A percentile compares a stretch with the other conserved stretches of the same genome.
Evolutionary conservation across 2,329 filamentous ascomycete genomes (phyloP).

Genomic region (Amphichorda felina): DNA sequence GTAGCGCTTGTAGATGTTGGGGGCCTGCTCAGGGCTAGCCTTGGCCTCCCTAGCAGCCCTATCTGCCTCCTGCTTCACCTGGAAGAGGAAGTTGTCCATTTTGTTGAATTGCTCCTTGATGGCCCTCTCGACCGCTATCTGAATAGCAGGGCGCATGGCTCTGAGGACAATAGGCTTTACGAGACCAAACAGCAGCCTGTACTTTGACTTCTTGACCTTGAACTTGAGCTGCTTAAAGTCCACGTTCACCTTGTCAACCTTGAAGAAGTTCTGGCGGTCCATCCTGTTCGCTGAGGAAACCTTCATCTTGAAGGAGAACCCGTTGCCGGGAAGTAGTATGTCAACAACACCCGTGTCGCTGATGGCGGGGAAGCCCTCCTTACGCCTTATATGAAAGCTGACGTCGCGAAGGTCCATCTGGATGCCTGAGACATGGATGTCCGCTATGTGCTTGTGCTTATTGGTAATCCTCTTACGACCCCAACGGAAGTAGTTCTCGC

Average conservation of each 20-base stretch:
- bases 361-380: conserved; percentile 82
- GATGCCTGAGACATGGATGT: conserved; percentile 77
- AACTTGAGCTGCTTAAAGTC: conserved; percentile 73
- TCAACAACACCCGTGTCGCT: conserved; percentile 83
- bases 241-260: conserved; percentile 80
- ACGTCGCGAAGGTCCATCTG: conserved; percentile 90
- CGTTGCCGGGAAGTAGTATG: conserved; percentile 74
- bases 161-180: conserved; percentile 83
- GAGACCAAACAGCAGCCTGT: conserved; percentile 79
- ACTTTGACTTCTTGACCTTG: conserved; percentile 87
- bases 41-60: conserved; percentile 48
- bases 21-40: conserved; percentile 54
- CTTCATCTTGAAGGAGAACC: conserved; percentile 85
- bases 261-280: conserved; percentile 80
- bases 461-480: conserved; percentile 78
- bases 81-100: conserved; percentile 60
- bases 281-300: conserved; percentile 67
- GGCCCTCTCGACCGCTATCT: conserved; percentile 81
- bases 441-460: conserved; percentile 70
- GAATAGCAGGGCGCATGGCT: conserved; percentile 69
- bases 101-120: conserved; percentile 74
- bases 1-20: conserved; percentile 84
- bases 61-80: conserved; percentile 75
- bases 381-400: conserved; percentile 89
- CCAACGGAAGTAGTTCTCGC: conserved; percentile 91